These are phyloP conservation scores for Saposhnikovia divaricata DNA, from an alignment of 129 eudicot species.

Conservation along the genomic window DNA sequence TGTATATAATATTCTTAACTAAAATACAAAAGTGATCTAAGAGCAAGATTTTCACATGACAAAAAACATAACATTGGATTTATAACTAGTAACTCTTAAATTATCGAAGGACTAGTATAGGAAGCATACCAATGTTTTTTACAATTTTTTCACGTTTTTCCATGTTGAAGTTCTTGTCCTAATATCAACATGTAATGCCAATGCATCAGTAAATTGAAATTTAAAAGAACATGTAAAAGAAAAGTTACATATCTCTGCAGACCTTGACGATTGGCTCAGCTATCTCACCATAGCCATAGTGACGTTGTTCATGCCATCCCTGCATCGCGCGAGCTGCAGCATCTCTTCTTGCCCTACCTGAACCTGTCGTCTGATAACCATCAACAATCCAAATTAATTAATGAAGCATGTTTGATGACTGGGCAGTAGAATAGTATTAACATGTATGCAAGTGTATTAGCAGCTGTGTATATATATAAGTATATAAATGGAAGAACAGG, in stretches of 20 bases:
- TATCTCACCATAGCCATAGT: slow-evolving; percentile 63
- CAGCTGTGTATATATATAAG: too few relatives aligned
- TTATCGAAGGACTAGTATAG: neutral
- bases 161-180: slow-evolving; percentile 4
- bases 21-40: neutral
- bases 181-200: neutral
- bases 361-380: slow-evolving; percentile 52
- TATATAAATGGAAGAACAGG: too few relatives aligned
- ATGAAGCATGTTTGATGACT: neutral
- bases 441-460: too few relatives aligned
- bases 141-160: neutral
- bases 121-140: slow-evolving; percentile 6
- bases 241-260: neutral
- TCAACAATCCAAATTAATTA: neutral
- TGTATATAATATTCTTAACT: too few relatives aligned
- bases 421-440: neutral
- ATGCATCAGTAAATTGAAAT: neutral
- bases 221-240: neutral
- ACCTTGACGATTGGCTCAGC: slow-evolving; percentile 45
- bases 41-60: neutral
- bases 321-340: slow-evolving; percentile 99
- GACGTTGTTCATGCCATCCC: slow-evolving; percentile 90
- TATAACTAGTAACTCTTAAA: neutral
- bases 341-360: slow-evolving; percentile 92
- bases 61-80: slow-evolving; percentile 4